These are phyloP conservation scores for Pisolithus albus DNA, from an alignment of 768 basidiomycete genomes.

Conservation along the genomic window DNA sequence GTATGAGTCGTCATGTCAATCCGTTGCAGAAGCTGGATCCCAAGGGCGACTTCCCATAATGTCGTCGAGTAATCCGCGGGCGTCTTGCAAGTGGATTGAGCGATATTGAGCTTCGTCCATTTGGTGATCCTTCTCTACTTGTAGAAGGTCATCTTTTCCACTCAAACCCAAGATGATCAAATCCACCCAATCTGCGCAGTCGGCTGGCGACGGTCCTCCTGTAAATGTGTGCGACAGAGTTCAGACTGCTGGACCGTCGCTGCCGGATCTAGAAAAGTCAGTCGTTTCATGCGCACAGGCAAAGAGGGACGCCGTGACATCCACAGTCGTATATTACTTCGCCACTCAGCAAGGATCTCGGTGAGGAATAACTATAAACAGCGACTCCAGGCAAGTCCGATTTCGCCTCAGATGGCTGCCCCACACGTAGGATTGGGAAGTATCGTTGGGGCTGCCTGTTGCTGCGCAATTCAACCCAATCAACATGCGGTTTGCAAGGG, in stretches of 20 bases:
- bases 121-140: conserved; percentile 24
- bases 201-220: conserved; percentile 35
- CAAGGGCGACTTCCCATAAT: conserved; percentile 3
- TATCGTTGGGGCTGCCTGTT: neutral
- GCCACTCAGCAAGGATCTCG: conserved; percentile 17
- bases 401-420: neutral
- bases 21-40: conserved; percentile 3
- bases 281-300: conserved; percentile 25
- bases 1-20: neutral
- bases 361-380: neutral
- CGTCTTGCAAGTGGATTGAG: neutral
- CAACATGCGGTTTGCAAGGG: neutral
- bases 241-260: conserved; percentile 14
- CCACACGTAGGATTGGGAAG: neutral
- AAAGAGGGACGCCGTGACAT: conserved; percentile 24
- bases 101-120: conserved; percentile 32
- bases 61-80: neutral
- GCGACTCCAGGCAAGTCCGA: neutral
- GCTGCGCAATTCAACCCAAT: neutral
- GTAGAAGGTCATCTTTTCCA: conserved; percentile 27
- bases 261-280: conserved; percentile 1
- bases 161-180: conserved; percentile 36
- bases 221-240: conserved; percentile 15
- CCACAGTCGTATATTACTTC: conserved; percentile 17
- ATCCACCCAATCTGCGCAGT: conserved; percentile 32